Conservation (phyloP, 345 rosid genomes). For the Litchi chinensis region DNA sequence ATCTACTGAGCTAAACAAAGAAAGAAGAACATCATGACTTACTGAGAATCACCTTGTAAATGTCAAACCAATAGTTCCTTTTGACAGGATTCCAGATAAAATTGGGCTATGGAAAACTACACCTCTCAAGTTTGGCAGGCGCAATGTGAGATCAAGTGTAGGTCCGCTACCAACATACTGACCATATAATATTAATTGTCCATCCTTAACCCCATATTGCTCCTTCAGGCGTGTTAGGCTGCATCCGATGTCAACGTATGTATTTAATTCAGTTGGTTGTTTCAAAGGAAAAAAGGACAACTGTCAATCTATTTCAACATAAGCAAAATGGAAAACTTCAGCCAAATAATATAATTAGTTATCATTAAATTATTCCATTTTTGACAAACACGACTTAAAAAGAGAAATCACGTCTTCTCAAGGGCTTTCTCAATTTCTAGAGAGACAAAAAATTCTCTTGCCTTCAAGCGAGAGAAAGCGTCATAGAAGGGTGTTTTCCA, state of each 20-base stretch:
- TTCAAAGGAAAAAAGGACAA: slow-evolving; percentile 25
- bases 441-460: no score
- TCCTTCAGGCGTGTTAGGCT: slow-evolving; percentile 82
- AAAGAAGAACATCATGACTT: slow-evolving; percentile 4
- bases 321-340: slow-evolving; percentile 4
- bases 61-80: slow-evolving; percentile 94
- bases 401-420: no score
- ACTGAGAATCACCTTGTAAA: slow-evolving; percentile 66
- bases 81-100: slow-evolving; percentile 89
- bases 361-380: not conserved
- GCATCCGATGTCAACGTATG: slow-evolving; percentile 94
- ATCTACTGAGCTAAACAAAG: slow-evolving; percentile 14
- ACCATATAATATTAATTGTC: slow-evolving; percentile 83
- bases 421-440: no score
- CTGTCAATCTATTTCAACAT: not conserved
- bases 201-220: slow-evolving; percentile 82
- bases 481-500: no score
- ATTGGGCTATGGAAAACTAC: slow-evolving; percentile 88
- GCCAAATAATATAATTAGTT: not conserved
- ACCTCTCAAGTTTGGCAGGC: slow-evolving; percentile 74
- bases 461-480: no score
- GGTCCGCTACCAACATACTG: slow-evolving; percentile 99
- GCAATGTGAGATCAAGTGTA: slow-evolving; percentile 89
- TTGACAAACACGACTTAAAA: not conserved
- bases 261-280: slow-evolving; percentile 94